Conservation (phyloP, 1,284 basidiomycete genomes). For the Meira nashicola region DNA sequence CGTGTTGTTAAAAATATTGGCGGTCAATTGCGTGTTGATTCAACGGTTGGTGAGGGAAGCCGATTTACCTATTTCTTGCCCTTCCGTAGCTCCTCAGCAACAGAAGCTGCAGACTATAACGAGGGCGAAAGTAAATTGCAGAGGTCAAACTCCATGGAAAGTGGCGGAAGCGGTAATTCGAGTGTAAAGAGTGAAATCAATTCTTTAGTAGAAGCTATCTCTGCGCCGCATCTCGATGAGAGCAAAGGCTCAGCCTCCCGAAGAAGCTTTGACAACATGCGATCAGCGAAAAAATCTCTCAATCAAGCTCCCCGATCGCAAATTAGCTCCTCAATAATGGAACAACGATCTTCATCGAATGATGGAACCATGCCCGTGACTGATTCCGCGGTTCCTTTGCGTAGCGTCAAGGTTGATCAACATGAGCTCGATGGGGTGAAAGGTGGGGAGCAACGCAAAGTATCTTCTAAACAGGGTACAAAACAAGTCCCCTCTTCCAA, state of each 20-base stretch:
- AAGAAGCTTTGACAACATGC: neutral
- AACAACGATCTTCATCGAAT: neutral
- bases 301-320: neutral
- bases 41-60: conserved; percentile 66
- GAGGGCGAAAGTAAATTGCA: conserved; percentile 22
- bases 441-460: neutral
- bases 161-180: conserved; percentile 26
- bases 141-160: conserved; percentile 29
- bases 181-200: conserved; percentile 59
- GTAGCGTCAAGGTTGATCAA: conserved; percentile 50
- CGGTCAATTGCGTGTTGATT: conserved; percentile 75
- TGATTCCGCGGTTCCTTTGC: conserved; percentile 54
- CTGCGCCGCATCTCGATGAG: conserved; percentile 28
- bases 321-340: neutral
- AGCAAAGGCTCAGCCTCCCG: neutral
- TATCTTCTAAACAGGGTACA: too few relatives aligned
- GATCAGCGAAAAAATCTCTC: neutral
- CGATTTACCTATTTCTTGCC: conserved; percentile 70
- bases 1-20: conserved; percentile 75
- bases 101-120: conserved; percentile 3
- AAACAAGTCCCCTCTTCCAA: too few relatives aligned
- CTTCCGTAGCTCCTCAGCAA: conserved; percentile 52
- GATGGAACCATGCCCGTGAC: conserved; percentile 46
- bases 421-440: conserved; percentile 27
- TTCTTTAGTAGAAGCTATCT: conserved; percentile 64